Percentiles rank a stretch among this genome's conserved stretches.
Conservation (phyloP, 352 stramenopile species). For the Vaucheria bursata region DNA sequence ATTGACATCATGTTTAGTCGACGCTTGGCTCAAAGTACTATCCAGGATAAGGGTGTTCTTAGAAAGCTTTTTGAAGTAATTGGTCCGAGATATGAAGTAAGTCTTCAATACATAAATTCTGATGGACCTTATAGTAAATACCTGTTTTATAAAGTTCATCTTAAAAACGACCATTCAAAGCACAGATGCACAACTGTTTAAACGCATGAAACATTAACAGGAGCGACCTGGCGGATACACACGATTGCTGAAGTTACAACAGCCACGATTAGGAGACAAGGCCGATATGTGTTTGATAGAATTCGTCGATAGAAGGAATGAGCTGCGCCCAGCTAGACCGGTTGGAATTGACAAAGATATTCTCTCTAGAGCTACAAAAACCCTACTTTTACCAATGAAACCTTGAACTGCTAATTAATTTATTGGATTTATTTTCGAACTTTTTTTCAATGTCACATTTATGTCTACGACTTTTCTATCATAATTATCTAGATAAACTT, state of each 20-base stretch:
- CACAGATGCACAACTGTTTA: background rate
- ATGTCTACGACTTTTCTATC: no score
- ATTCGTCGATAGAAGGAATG: constrained; percentile 75
- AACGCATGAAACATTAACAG: background rate
- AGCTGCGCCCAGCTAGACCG: constrained; percentile 28
- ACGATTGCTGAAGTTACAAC: constrained; percentile 81
- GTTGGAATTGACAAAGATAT: constrained; percentile 11
- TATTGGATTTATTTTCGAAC: no score
- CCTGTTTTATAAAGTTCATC: no score
- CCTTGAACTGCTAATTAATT: no score
- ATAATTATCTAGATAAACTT: no score
- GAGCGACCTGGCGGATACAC: constrained; percentile 84
- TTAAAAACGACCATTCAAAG: no score
- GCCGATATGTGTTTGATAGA: constrained; percentile 95
- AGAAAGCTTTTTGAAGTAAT: constrained; percentile 92
- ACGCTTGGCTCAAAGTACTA: constrained; percentile 11
- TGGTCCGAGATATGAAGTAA: constrained; percentile 76
- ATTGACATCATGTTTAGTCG: background rate
- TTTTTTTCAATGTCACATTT: no score
- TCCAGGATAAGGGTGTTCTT: constrained; percentile 77
- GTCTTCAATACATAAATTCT: no score
- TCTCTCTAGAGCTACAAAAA: no score
- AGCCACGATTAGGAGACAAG: constrained; percentile 80
- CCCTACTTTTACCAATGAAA: no score
- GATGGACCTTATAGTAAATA: no score